Evolutionary conservation across 116 monocot species (phyloP), one percentile per base, ranked within the genome.

Genomic region (Papilionanthe hybrid): DNA sequence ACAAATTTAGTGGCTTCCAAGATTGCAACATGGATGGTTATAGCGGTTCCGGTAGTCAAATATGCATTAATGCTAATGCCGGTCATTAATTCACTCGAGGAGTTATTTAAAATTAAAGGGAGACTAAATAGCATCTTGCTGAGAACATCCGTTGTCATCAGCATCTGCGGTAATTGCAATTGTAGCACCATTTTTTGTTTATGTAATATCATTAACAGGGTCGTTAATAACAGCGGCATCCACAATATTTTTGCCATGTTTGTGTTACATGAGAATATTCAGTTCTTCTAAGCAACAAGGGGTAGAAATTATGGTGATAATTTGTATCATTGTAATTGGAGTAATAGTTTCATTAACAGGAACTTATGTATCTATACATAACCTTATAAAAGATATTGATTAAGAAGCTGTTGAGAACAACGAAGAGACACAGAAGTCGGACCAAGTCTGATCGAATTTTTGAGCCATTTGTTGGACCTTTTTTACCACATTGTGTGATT

Each of bases 51-150:
- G 7, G 17, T 72, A 32, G 72, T 72, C 5, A 72, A 72, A 43
- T 72, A 72, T 72, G 72, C 72, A 12, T 43, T 72, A 43, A 7
- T 19, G 1, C 1, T 72, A 32, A 72, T 72, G 72, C 72, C 72
- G 0, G 43, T 72, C 7, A 42, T 42, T 42, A 72, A 72, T 43
- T 41, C 72, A 20, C 8, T 72, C 5, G 72, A 72, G 9, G 72
- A 43, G 43, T 9, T 30, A 8, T 43, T 42, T 17, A 15, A 42
- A n/a, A 42, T 72, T 43, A 72, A 5, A 10, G 43, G 43, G 43
- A 72, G n/a, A 43, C 0, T 72, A 1, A 20, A 4, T 5, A 42
- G 43, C 5, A 43, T 72, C 13, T 2, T 72, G 10, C 17, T 72
- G 0, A 32, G 72, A 42, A 72, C 72, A 72, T 5, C 42, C 15